Percentiles rank a stretch among this genome's conserved stretches.
Evolutionary conservation across 495 filamentous ascomycete species (phyloP).

Genomic region (Stereocaulon alpinum): DNA sequence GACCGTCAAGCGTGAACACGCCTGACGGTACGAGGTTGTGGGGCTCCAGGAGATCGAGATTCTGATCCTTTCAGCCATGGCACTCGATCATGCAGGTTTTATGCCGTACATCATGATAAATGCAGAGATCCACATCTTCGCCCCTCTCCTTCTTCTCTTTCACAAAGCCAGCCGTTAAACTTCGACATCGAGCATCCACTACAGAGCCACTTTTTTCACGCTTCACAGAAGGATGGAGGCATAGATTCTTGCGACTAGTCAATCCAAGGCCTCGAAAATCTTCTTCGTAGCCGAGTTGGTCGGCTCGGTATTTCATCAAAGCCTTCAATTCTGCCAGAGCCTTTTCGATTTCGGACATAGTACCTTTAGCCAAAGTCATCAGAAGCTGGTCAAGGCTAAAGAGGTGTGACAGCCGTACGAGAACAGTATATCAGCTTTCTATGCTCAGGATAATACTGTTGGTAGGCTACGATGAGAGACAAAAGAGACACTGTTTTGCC

Average conservation of each 20-base stretch:
- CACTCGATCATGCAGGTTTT: background rate
- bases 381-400: constrained; percentile 24
- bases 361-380: constrained; percentile 31
- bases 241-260: constrained; percentile 95
- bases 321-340: constrained; percentile 83
- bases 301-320: constrained; percentile 84
- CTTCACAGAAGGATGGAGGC: constrained; percentile 90
- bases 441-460: constrained; percentile 80
- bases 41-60: constrained; percentile 87
- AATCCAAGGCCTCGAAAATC: constrained; percentile 87
- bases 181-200: constrained; percentile 90
- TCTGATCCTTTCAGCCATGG: constrained; percentile 29
- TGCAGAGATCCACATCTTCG: constrained; percentile 85
- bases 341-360: constrained; percentile 94
- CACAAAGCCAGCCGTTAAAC: constrained; percentile 90
- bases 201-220: constrained; percentile 88
- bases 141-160: constrained; percentile 93
- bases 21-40: constrained; percentile 88
- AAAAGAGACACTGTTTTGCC: constrained; percentile 95
- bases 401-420: constrained; percentile 37
- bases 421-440: constrained; percentile 98
- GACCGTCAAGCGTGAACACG: constrained; percentile 88
- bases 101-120: constrained; percentile 66
- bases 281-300: constrained; percentile 78
- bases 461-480: constrained; percentile 92